Base-by-base conservation (phyloP, 305 asterid species). In the Fraxinus paxiana region DNA sequence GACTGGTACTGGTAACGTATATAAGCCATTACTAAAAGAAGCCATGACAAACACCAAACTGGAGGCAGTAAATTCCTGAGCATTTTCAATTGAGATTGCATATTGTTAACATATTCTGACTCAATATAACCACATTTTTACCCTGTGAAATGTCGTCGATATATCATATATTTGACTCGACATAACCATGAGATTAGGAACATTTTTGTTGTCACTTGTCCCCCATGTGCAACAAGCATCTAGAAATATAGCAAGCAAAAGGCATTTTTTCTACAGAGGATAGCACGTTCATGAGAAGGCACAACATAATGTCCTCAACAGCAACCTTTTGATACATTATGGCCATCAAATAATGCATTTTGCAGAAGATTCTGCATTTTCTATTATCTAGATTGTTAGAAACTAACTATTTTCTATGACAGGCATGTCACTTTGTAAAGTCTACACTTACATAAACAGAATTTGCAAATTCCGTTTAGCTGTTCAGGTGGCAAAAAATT, bases 11-110 rank as follows among this genome's bases (percentile, higher is more conserved):
- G 35, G 78, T 54, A 18, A 24, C 9, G 17, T 43, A 24, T 9
- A 41, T 26, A 8, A 75, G 77, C 17, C 17, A 75, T 76, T 78
- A 17, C 26, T 63, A 61, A 83, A 63, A 63, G 72, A 63, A 26
- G 35, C 17, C 73, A 65, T 26, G 79, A 43, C 75, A 56, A 33
- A 12, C 48, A 43, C 69, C 48, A 17, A 8, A 72, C 35, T 65
- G 43, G 72, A 54, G 77, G 73, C 35, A 13, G 38, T 28, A 30
- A 13, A 15, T 17, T 17, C 77, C 10, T 46, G 15, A 2, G 6
- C 28, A 13, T 38, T 38, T 59, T 35, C 7, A 38, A n/a, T 43
- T 56, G 69, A 31, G 71, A 54, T 63, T 35, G 46, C 12, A 72
- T 48, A 24, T 8, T 22, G 33, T 22, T 22, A 22, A 61, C 71